Evolutionary conservation across 2,329 filamentous ascomycete species (phyloP), one percentile per base, ranked within the genome.

Genomic region (Exserohilum rostratum): DNA sequence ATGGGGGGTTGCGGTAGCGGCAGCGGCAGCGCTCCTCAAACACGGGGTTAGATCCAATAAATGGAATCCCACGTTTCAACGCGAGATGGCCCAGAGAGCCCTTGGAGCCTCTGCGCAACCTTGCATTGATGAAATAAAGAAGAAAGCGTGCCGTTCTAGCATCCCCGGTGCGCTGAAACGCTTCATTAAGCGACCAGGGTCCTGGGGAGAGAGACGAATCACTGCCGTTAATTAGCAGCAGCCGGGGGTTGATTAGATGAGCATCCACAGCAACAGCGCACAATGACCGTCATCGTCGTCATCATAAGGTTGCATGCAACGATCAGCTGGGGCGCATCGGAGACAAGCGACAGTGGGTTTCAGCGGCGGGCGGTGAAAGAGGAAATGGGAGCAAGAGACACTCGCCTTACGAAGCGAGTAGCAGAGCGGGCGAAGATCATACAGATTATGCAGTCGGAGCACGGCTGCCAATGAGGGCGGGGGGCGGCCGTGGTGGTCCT

Each of bases 401-500:
- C 15, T 50, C 51, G 54, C 48, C 66, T 55, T 59, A 58, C 63
- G 53, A 56, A 58, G 35, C 57, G 46, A 61, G 68, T 65, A 51
- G 65, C 62, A 66, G 68, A 71, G 65, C 66, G 64, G 46, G 44
- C 49, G 49, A 33, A 56, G 49, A 53, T 56, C 50, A 53, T 48
- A 53, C 53, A 46, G 15, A 33, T 49, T 40, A 53, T 56, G 53
- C 50, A 53, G 45, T 42, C 20, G 15, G 27, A 29, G 15, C 31
- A 30, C 29, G 42, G 38, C 51, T 50, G 22, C 46, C 51, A 54
- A 49, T 53, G 12, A 43, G 22, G n/a, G 42, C 38, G 20, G 11
- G 20, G 13, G 15, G n/a, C n/a, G n/a, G n/a, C n/a, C n/a, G n/a
- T n/a, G n/a, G n/a, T 4, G 18, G 33, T 35, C 30, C 44, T 42